Evolutionary conservation across 345 rosid genomes (phyloP).

Genomic region (Aquilaria yunnanensis): DNA sequence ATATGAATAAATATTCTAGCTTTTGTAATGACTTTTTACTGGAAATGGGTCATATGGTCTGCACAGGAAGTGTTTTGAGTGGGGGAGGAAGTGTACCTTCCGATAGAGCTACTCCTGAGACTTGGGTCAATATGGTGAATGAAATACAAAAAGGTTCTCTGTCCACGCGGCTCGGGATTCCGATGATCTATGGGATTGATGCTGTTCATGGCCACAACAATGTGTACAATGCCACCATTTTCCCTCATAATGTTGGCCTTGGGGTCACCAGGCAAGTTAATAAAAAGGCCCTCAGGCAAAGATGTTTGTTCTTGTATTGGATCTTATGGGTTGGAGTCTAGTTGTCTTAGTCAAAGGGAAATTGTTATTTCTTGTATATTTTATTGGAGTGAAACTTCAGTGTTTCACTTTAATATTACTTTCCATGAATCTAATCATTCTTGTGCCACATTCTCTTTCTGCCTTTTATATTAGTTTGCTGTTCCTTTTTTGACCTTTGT

Average conservation of each 20-base stretch:
- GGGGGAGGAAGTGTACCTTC: constrained; percentile 57
- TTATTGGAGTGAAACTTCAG: not conserved
- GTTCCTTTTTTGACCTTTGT: no score
- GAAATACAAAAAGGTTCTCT: constrained; percentile 38
- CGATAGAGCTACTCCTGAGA: constrained; percentile 33
- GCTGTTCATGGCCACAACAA: constrained; percentile 66
- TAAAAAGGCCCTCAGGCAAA: no score
- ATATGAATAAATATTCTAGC: not conserved
- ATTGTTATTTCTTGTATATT: not conserved
- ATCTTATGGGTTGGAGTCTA: no score
- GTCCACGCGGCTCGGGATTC: constrained; percentile 48
- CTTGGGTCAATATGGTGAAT: constrained; percentile 54
- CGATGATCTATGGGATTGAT: constrained; percentile 57
- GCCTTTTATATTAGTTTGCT: no score
- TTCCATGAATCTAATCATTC: no score
- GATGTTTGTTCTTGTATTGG: no score
- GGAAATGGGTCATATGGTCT: no score
- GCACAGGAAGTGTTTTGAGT: constrained; percentile 32
- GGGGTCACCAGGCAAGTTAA: constrained; percentile 48
- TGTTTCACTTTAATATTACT: no score
- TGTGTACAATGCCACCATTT: constrained; percentile 45
- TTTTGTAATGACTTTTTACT: no score
- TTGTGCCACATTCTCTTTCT: no score
- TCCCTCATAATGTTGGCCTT: constrained; percentile 56
- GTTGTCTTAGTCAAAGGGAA: no score